Conservation (phyloP, 805 yeast species). For the Starmera quercuum region DNA sequence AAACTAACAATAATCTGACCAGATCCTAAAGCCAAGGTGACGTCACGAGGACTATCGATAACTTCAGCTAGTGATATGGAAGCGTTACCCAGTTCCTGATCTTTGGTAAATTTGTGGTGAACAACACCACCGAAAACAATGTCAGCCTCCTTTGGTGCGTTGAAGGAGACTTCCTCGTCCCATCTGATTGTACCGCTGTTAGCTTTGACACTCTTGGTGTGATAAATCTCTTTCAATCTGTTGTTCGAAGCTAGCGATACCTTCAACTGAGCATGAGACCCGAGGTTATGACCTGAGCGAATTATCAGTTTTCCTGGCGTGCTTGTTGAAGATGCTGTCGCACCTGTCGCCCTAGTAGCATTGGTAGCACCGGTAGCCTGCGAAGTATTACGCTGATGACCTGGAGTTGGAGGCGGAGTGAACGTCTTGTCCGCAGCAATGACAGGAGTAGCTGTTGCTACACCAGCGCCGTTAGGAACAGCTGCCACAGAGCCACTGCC, state of each 20-base stretch:
- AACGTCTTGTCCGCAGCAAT: background rate
- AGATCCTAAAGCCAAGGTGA: slow-evolving; percentile 28
- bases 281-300: slow-evolving; percentile 37
- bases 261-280: slow-evolving; percentile 42
- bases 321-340: slow-evolving; percentile 8
- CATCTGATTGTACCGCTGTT: slow-evolving; percentile 39
- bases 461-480: slow-evolving; percentile 2
- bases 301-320: slow-evolving; percentile 49
- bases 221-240: slow-evolving; percentile 47
- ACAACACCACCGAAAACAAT: slow-evolving; percentile 55
- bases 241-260: slow-evolving; percentile 40
- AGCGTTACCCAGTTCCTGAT: slow-evolving; percentile 53
- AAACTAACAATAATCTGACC: slow-evolving; percentile 38
- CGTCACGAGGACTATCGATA: slow-evolving; percentile 36
- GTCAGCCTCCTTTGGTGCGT: slow-evolving; percentile 53
- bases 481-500: background rate
- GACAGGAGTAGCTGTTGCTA: slow-evolving; percentile 3
- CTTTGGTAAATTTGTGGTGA: slow-evolving; percentile 69
- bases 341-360: slow-evolving; percentile 10
- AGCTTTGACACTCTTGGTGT: slow-evolving; percentile 53
- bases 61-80: slow-evolving; percentile 43
- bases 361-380: slow-evolving; percentile 12
- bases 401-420: slow-evolving; percentile 1
- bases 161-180: slow-evolving; percentile 63
- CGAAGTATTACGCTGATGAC: slow-evolving; percentile 14